Percentiles rank a stretch among this genome's conserved stretches.
phyloP scores from a whole-genome alignment of 306 rosid genomes.

The Phaseolus lunatus region DNA sequence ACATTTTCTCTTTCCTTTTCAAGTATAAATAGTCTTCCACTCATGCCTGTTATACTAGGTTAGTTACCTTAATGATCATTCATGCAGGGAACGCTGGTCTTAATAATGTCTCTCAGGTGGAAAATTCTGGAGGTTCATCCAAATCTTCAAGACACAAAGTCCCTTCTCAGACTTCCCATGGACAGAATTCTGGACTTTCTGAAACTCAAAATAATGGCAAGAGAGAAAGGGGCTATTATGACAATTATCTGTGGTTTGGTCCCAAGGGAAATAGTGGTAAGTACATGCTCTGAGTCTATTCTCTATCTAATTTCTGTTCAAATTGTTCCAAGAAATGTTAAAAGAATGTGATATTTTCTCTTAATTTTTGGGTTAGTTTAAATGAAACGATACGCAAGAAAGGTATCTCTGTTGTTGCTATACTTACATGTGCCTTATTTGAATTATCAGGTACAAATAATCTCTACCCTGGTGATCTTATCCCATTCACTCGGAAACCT shows the following conservation, averaged over 20 bases:
- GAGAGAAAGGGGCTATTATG: constrained; percentile 66
- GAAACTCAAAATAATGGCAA: constrained; percentile 68
- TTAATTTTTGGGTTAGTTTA: constrained; percentile 36
- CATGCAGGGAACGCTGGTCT: constrained; percentile 76
- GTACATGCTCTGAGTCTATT: constrained; percentile 46
- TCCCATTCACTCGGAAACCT: constrained; percentile 96
- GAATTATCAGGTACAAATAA: constrained; percentile 75
- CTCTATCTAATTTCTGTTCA: constrained; percentile 35
- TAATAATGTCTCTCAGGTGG: constrained; percentile 59
- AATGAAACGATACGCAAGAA: constrained; percentile 13
- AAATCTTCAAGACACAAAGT: constrained; percentile 64
- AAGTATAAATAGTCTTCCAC: constrained; percentile 26
- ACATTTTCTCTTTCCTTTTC: constrained; percentile 40
- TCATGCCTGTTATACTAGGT: constrained; percentile 41
- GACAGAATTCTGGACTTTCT: constrained; percentile 55
- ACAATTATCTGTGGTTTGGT: constrained; percentile 86
- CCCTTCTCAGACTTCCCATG: constrained; percentile 60
- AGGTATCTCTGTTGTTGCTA: constrained; percentile 36
- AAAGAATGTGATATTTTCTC: neutral
- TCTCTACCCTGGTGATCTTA: constrained; percentile 91
- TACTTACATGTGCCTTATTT: constrained; percentile 45
- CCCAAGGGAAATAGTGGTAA: constrained; percentile 86
- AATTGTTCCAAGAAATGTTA: constrained; percentile 27
- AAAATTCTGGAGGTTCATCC: constrained; percentile 65
- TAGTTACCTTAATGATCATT: constrained; percentile 52